Percentiles rank a stretch among this genome's conserved stretches.
These are phyloP conservation scores for Berkeleyomyces rouxiae DNA, from an alignment of 2,329 filamentous ascomycete species.

Conservation along the genomic window DNA sequence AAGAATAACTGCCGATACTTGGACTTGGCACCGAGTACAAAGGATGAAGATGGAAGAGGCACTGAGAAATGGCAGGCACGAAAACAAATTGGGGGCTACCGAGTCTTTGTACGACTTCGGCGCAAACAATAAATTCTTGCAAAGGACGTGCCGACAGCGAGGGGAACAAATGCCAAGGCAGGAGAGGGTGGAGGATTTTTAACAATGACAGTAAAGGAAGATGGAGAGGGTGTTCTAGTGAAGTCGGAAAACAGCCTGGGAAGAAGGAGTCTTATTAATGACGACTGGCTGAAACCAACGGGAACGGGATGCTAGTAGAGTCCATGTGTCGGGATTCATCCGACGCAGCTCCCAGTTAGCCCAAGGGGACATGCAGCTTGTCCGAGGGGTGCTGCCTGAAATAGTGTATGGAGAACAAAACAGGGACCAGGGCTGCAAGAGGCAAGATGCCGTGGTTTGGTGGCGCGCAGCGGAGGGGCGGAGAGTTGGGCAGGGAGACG, in stretches of 20 bases:
- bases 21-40: neutral
- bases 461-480: neutral
- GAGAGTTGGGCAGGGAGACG: too few species aligned
- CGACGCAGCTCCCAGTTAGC: neutral
- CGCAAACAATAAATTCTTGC: neutral
- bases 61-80: neutral
- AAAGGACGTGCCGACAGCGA: neutral
- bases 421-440: neutral
- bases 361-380: neutral
- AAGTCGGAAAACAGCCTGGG: neutral
- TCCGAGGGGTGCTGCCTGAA: neutral
- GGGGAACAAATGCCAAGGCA: neutral
- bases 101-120: neutral
- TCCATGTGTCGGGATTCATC: neutral
- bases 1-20: neutral
- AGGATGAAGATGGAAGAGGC: neutral
- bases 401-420: neutral
- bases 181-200: neutral
- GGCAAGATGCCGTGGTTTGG: neutral
- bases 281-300: neutral
- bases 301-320: neutral
- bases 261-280: neutral
- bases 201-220: neutral
- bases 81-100: neutral
- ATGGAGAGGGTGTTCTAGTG: neutral